Evolutionary conservation across 2,329 filamentous ascomycete genomes (phyloP).

Genomic region (Nigrograna mackinnonii): DNA sequence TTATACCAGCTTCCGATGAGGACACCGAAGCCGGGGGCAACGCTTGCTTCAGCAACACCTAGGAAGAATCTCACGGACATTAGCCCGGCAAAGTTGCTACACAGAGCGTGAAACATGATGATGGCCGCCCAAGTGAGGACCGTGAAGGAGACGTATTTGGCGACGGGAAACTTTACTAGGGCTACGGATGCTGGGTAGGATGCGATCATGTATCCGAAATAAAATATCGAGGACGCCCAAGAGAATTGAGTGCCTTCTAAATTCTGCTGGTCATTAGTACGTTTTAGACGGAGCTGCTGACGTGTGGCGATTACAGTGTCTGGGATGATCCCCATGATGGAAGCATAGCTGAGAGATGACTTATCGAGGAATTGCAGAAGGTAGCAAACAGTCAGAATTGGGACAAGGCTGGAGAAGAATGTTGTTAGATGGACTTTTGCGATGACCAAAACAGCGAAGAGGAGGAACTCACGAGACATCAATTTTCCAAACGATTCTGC

Average conservation of each 20-base stretch:
- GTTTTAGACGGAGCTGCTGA: too few relatives aligned
- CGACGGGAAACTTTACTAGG: slow-evolving; percentile 63
- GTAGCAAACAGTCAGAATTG: slow-evolving; percentile 63
- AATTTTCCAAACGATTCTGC: too few relatives aligned
- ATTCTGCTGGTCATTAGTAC: too few relatives aligned
- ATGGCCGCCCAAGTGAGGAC: slow-evolving; percentile 58
- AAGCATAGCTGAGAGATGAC: slow-evolving; percentile 63
- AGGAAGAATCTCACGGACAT: slow-evolving; percentile 67
- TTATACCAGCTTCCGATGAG: slow-evolving; percentile 67
- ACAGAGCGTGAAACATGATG: slow-evolving; percentile 65
- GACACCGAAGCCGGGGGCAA: slow-evolving; percentile 43
- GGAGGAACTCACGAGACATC: too few relatives aligned
- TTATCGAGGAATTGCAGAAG: slow-evolving; percentile 68
- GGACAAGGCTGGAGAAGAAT: too few relatives aligned
- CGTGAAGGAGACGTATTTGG: slow-evolving; percentile 60
- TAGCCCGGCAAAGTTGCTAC: slow-evolving; percentile 62
- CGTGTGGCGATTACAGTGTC: too few relatives aligned
- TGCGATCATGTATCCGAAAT: too few relatives aligned
- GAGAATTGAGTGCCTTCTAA: too few relatives aligned
- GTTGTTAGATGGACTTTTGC: too few relatives aligned
- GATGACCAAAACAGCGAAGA: too few relatives aligned
- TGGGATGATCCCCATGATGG: slow-evolving; percentile 65
- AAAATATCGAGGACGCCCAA: too few relatives aligned
- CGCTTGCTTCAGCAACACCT: slow-evolving; percentile 69
- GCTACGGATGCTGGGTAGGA: too few relatives aligned